Base-by-base conservation (phyloP, 805 yeast species). In the Monosporozyma solicola region DNA sequence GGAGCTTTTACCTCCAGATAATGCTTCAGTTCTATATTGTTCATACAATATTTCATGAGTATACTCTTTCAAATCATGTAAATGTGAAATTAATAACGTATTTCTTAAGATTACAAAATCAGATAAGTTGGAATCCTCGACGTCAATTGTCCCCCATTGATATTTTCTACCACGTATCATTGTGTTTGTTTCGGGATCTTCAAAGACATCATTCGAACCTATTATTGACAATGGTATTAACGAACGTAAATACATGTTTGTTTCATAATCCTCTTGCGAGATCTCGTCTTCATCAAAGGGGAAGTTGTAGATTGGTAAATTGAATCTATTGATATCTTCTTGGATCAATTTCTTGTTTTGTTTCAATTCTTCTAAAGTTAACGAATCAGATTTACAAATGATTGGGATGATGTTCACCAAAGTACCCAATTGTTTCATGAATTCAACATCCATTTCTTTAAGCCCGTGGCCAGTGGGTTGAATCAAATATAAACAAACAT, bases 31-130 rank as follows among this genome's bases (percentile, higher is more conserved):
- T 77, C 97, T 84, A 71, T 90, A 90, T 65, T 83, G 84, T 69
- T 90, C 97, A 69, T 90, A 90, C 57, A 90, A 73, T 43, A 83
- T 78, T 66, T 89, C 96, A 67, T 87, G 95, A 7, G 97, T 90
- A 63, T 80, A 77, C 62, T 90, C 97, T 71, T 88, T 88, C 69
- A 90, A 81, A 65, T 90, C 97, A 66, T 84, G 84, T 69, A 90
- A 77, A 71, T 89, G 96, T 16, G 94, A 83, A 62, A 87, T 85
- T 63, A 90, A 78, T 55, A 90, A 73, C 3, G 90, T 80, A 63
- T 87, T 88, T 67, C 90, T 83, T 68, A 90, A 76, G 44, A 86
- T 79, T 46, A 87, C 80, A 66, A 90, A 86, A 69, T 90, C 97
- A 58, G 89, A 84, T 56, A 80, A 77, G 52, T 84, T 84, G 35